phyloP scores from a whole-genome alignment of 306 rosid species.

The Aeschynomene evenia region DNA sequence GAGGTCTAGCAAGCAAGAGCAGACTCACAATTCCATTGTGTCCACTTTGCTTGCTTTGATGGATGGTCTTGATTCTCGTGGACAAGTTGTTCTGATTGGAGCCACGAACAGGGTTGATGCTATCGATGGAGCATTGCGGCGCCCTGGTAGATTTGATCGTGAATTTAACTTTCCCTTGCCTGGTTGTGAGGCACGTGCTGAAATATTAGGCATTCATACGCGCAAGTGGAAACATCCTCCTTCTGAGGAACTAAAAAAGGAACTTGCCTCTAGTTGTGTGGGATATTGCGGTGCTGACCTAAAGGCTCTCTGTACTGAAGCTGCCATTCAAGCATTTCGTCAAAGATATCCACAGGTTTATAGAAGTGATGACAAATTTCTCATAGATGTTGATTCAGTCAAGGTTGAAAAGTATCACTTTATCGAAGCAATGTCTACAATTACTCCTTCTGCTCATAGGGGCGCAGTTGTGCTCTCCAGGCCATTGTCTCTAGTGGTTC shows the following conservation, averaged over 20 bases:
- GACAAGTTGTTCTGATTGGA: conserved; percentile 96
- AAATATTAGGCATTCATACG: conserved; percentile 88
- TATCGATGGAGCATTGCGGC: conserved; percentile 96
- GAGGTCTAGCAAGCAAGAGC: conserved; percentile 98
- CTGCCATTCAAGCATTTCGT: conserved; percentile 96
- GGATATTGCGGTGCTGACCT: conserved; percentile 99
- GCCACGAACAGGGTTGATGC: conserved; percentile 98
- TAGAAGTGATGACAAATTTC: conserved; percentile 90
- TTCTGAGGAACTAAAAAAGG: conserved; percentile 60
- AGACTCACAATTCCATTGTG: conserved; percentile 96
- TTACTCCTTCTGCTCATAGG: conserved; percentile 98
- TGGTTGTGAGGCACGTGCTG: conserved; percentile 93
- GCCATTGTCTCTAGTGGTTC: conserved; percentile 88
- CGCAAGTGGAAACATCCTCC: conserved; percentile 98
- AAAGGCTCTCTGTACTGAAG: conserved; percentile 97
- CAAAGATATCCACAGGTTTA: conserved; percentile 95
- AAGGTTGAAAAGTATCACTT: conserved; percentile 84
- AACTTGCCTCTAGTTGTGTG: conserved; percentile 96
- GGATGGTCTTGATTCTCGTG: conserved; percentile 99
- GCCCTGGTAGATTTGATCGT: conserved; percentile 98
- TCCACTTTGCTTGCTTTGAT: conserved; percentile 98
- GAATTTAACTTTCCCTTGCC: conserved; percentile 94
- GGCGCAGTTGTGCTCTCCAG: conserved; percentile 92
- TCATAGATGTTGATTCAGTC: conserved; percentile 92
- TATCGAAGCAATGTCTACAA: conserved; percentile 90